Percentiles rank a stretch among this genome's conserved stretches.
Conservation (phyloP, 2,329 filamentous ascomycete genomes). For the Calonectria hawksworthii region DNA sequence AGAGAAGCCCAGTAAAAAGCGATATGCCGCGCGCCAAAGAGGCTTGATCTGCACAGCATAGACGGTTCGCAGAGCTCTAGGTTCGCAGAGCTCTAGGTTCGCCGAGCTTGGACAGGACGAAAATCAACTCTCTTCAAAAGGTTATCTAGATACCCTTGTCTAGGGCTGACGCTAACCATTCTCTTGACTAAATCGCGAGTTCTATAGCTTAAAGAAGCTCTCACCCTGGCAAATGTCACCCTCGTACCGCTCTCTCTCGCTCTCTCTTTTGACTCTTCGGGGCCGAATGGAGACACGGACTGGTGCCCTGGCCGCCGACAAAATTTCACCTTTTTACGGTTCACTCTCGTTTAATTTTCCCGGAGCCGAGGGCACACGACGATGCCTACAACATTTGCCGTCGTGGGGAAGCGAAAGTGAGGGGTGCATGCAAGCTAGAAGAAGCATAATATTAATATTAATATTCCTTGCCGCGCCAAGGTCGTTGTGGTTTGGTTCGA, state of each 20-base stretch:
- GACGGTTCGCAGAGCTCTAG: neutral
- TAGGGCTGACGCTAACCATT: conserved; percentile 8
- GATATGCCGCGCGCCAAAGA: no score
- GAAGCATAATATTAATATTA: conserved; percentile 15
- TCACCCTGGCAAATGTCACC: neutral
- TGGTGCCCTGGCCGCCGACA: neutral
- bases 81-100: neutral
- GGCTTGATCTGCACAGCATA: neutral
- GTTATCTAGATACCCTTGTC: conserved; percentile 7
- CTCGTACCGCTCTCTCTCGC: neutral
- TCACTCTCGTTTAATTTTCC: neutral
- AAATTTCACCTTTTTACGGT: neutral
- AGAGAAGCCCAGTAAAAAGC: neutral
- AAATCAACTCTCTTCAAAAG: conserved; percentile 10
- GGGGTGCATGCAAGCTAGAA: neutral
- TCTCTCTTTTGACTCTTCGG: neutral
- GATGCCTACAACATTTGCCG: neutral
- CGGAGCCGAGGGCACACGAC: neutral
- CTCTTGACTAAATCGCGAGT: conserved; percentile 3
- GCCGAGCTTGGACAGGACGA: neutral
- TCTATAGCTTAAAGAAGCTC: neutral
- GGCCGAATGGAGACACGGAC: conserved; percentile 1
- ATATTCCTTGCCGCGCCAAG: neutral
- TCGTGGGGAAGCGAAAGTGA: neutral
- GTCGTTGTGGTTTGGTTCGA: neutral